A percentile compares a stretch with the other conserved stretches of the same genome.
These are phyloP conservation scores for Tolypocladium tundrense DNA, from an alignment of 2,329 filamentous ascomycete species.

Conservation along the genomic window DNA sequence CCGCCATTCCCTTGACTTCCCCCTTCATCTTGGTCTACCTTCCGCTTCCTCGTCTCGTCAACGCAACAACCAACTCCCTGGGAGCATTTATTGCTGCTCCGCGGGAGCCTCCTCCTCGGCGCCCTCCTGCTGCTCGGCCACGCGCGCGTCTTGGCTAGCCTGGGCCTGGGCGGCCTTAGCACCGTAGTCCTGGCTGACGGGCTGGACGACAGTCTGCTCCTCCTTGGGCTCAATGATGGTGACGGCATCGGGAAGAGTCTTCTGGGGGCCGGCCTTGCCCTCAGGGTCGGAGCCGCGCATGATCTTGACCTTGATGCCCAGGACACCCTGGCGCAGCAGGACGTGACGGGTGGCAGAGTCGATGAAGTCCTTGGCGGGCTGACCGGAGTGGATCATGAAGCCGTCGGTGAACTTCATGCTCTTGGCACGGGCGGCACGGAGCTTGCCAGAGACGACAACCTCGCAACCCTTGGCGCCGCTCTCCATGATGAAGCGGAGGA, in stretches of 20 bases:
- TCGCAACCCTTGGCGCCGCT: constrained; percentile 98
- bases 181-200: constrained; percentile 97
- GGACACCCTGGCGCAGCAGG: constrained; percentile 97
- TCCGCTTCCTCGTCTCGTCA: constrained; percentile 11
- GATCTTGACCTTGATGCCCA: constrained; percentile 99
- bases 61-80: constrained; percentile 11
- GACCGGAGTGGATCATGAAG: constrained; percentile 99
- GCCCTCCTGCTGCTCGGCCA: constrained; percentile 48
- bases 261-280: constrained; percentile 96
- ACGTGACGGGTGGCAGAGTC: constrained; percentile 98
- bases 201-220: constrained; percentile 89
- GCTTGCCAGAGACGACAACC: constrained; percentile 98
- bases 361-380: constrained; percentile 99
- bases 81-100: constrained; percentile 24
- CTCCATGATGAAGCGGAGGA: constrained; percentile 99
- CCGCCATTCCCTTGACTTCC: constrained; percentile 18
- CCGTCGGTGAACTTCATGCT: constrained; percentile 99
- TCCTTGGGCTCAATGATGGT: constrained; percentile 99
- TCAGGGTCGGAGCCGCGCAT: constrained; percentile 99
- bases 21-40: constrained; percentile 4
- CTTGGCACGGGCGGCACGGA: constrained; percentile 98
- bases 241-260: constrained; percentile 95
- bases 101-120: constrained; percentile 27
- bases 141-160: constrained; percentile 51
- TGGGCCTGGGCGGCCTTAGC: constrained; percentile 72